These are phyloP conservation scores for Cyphellophora attinorum DNA, from an alignment of 2,329 filamentous ascomycete species.

Conservation along the genomic window DNA sequence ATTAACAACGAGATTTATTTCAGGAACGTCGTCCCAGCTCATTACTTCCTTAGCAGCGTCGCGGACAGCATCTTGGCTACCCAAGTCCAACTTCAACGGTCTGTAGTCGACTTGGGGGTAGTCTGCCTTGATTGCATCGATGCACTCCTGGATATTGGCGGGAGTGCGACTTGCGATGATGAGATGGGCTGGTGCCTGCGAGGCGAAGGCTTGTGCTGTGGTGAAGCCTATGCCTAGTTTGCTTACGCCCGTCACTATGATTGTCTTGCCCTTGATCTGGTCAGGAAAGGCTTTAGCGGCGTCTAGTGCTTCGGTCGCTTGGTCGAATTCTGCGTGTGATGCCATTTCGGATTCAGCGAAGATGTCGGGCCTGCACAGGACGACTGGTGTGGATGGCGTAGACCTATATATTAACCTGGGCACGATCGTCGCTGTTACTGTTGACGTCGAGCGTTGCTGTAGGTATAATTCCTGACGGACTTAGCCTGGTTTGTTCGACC, in stretches of 20 bases:
- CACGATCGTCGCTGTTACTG: too few species aligned
- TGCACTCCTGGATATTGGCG: conserved; percentile 11
- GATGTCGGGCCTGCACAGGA: too few species aligned
- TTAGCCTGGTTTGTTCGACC: too few species aligned
- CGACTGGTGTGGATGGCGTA: too few species aligned
- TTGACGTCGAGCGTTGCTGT: too few species aligned
- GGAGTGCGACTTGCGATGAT: conserved; percentile 13
- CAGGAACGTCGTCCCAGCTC: conserved; percentile 11
- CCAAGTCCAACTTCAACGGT: conserved; percentile 25
- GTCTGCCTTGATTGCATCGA: conserved; percentile 3
- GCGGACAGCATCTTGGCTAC: conserved; percentile 22
- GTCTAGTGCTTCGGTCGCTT: conserved; percentile 7
- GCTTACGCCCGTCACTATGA: conserved; percentile 15
- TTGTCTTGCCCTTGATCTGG: conserved; percentile 11
- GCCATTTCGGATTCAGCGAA: too few species aligned
- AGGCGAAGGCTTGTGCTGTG: conserved; percentile 13
- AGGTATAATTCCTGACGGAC: too few species aligned
- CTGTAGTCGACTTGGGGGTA: conserved; percentile 17
- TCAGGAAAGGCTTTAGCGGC: conserved; percentile 13
- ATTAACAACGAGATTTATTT: conserved; percentile 33
- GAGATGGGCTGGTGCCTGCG: conserved; percentile 9
- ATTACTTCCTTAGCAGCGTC: conserved; percentile 24
- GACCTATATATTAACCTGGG: too few species aligned
- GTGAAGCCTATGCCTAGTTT: conserved; percentile 10
- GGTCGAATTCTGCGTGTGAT: conserved; percentile 9